Evolutionary conservation across 306 rosid genomes (phyloP), one percentile per base, ranked within the genome.

Genomic region (Argentina anserina): DNA sequence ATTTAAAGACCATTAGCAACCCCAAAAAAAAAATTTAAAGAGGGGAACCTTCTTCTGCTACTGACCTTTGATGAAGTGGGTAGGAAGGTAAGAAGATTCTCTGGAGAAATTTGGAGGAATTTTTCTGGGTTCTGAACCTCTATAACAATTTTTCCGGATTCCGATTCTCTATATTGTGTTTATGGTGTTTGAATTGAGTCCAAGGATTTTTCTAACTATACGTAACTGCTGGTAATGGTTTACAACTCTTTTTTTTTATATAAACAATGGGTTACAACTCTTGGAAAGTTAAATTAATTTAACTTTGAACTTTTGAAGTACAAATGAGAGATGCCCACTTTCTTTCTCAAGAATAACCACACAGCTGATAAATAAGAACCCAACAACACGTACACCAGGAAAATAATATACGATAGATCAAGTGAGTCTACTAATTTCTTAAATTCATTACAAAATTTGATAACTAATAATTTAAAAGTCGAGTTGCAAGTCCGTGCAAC

Each of bases 51-150:
- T 81, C 88, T 76, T 87, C 91, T 83, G 84, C 90, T 85, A 87
- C 90, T 80, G 65, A 71, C 96, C 98, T 88, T 94, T 89, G 77
- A 58, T 86, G 99, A 91, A 94, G 97, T 91, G 97, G 96, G 88
- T 76, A 47, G 83, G 91, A 95, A 91, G 99, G 90, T 91, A 95
- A 91, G 86, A 87, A 95, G 97, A 95, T 95, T 95, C 99, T 84
- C 86, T 71, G 71, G 71, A 72, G 66, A 74, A 75, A 43, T 40
- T 76, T 84, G 78, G 67, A 77, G 74, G 78, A 29, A 82, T 67
- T 82, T 82, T 79, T 78, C 43, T 81, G 23, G 75, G 79, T 67
- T 81, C 77, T 50, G 64, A 79, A 81, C 78, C 71, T 67, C 77
- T 67, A 3, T 58, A 36, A 65, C 78, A 40, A 52, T 52, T 74